Evolutionary conservation across 164 flowering plant species (phyloP), one percentile per base, ranked within the genome.

Genomic region (Taxillus chinensis): DNA sequence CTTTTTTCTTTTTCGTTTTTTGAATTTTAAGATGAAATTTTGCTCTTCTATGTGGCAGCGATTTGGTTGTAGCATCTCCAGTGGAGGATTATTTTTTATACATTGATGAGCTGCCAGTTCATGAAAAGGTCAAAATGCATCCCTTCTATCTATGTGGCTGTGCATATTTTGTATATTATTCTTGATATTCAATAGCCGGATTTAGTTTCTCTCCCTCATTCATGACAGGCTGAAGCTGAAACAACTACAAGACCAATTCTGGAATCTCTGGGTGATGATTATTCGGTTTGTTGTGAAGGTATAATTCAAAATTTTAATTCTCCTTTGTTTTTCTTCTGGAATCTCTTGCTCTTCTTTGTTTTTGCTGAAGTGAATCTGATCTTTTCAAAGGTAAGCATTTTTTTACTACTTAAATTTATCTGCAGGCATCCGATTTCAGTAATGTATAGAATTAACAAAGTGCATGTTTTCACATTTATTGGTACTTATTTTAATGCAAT

Each of bases 61-160:
- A 91, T 75, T 77, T 95, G 78, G 93, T 89, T 68, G 97, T 95
- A 61, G 93, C 83, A 65, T 91, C 99, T 59, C 97, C 99, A 11
- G 92, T 95, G 61, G 99, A 95, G 75, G 93, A 91, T 78, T 95
- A 89, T 67, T 89, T 95, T 75, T 69, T 86, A 64, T 83, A 80
- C 67, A 79, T 95, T 67, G 90, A 89, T 78, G 96, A 89, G 73
- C 96, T 91, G 72, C 86, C 86, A 15, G 42, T 48, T 16, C 63
- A 69, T 41, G 70, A 83, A 66, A 89, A 87, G 97, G 97, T 95
- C 54, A 62, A 71, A 39, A 46, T 38, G 39, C 45, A 17, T 27
- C 5, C 7, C 41, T 42, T 58, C 27, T 27, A 48, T 14, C 12
- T 7, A 11, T 48, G 51, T 48, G 13, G 62, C 3, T 5, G 12